These are phyloP conservation scores for Arabis alpina DNA, from an alignment of 345 rosid species.

Conservation along the genomic window DNA sequence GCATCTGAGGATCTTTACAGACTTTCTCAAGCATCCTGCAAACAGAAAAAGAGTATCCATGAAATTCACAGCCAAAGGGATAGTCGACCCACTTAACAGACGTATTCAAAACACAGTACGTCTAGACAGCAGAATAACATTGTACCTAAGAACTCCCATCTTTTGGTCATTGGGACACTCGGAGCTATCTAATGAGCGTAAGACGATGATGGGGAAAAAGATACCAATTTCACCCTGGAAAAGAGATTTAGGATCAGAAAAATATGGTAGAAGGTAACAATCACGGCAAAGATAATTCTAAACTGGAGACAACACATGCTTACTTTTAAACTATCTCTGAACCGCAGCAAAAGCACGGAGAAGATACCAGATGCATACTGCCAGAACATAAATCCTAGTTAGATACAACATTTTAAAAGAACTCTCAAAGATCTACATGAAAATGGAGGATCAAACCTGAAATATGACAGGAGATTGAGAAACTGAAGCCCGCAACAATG, in stretches of 20 bases:
- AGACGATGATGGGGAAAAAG: conserved; percentile 90
- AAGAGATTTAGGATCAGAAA: conserved; percentile 23
- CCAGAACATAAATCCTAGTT: conserved; percentile 44
- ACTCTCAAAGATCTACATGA: conserved; percentile 22
- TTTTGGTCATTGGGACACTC: conserved; percentile 79
- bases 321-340: conserved; percentile 98
- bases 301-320: conserved; percentile 43
- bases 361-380: conserved; percentile 99
- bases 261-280: conserved; percentile 15
- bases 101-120: conserved; percentile 35
- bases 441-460: conserved; percentile 66
- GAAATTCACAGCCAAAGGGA: conserved; percentile 22
- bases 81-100: conserved; percentile 25
- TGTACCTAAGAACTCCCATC: conserved; percentile 86
- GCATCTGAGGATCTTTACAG: conserved; percentile 95
- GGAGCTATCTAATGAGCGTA: conserved; percentile 84
- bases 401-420: conserved; percentile 39
- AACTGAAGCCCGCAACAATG: conserved; percentile 93
- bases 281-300: conserved; percentile 12
- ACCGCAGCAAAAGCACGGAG: conserved; percentile 84
- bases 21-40: conserved; percentile 93
- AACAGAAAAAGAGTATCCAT: conserved; percentile 19
- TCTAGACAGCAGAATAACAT: conserved; percentile 33
- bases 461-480: conserved; percentile 86
- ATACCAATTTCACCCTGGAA: conserved; percentile 95